A percentile compares a stretch with the other conserved stretches of the same genome.
Evolutionary conservation across 2,329 filamentous ascomycete species (phyloP).

Genomic region (Emericellopsis cladophorae): DNA sequence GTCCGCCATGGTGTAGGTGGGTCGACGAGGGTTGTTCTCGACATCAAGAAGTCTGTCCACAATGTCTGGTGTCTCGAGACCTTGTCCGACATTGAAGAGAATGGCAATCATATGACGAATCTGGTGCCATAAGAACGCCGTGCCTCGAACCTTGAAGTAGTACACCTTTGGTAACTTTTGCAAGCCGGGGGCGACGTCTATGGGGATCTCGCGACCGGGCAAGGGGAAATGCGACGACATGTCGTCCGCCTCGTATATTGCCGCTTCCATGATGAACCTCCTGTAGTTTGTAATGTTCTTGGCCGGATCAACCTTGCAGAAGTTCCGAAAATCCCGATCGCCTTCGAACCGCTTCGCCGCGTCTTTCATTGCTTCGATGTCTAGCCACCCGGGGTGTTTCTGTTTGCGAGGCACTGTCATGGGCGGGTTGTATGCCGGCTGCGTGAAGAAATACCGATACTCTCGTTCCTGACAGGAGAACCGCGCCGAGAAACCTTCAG

Average conservation of each 20-base stretch:
- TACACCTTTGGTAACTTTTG: constrained; percentile 54
- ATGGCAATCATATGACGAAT: constrained; percentile 89
- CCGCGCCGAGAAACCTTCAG: constrained; percentile 71
- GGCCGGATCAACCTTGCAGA: constrained; percentile 83
- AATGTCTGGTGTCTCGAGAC: constrained; percentile 64
- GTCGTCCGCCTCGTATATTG: constrained; percentile 58
- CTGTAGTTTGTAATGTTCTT: constrained; percentile 83
- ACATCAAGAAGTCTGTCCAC: constrained; percentile 67
- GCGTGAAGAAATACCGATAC: constrained; percentile 97
- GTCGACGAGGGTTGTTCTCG: constrained; percentile 56
- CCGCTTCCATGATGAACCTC: constrained; percentile 66
- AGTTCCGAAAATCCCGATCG: constrained; percentile 87
- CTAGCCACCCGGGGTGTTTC: constrained; percentile 58
- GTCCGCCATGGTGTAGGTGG: constrained; percentile 80
- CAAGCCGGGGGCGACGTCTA: constrained; percentile 6
- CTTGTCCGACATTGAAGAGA: constrained; percentile 85
- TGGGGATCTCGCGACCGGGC: constrained; percentile 34
- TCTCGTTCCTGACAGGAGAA: constrained; percentile 86
- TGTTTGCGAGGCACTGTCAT: constrained; percentile 8
- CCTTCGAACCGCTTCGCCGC: constrained; percentile 74
- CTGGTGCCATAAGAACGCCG: constrained; percentile 96
- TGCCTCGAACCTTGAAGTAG: constrained; percentile 77
- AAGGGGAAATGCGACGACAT: constrained; percentile 40
- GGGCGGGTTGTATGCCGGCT: constrained; percentile 58
- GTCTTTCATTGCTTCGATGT: constrained; percentile 74